Conservation (phyloP, 2,329 filamentous ascomycete species). For the Aspergillus ibericus region DNA sequence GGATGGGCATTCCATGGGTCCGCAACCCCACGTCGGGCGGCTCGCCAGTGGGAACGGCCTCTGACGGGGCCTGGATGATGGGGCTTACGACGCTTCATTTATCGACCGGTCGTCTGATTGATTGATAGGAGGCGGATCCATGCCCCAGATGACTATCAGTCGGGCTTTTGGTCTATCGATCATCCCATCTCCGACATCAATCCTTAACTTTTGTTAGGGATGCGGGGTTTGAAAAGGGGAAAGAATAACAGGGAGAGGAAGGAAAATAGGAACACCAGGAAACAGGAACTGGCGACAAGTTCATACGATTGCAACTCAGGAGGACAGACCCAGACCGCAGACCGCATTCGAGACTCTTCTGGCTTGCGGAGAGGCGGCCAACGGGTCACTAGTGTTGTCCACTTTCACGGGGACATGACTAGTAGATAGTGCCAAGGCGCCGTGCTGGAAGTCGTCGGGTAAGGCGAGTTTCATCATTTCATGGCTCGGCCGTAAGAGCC, state of each 20-base stretch:
- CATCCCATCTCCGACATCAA: not conserved
- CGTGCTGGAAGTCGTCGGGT: not conserved
- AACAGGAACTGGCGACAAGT: not conserved
- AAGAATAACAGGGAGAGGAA: not conserved
- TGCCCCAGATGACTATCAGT: slow-evolving; percentile 1
- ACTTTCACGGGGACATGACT: not conserved
- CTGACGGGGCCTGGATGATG: not conserved
- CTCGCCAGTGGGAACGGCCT: not conserved
- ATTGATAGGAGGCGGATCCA: slow-evolving; percentile 2
- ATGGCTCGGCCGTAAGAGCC: not conserved
- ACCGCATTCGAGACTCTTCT: not conserved
- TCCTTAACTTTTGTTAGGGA: not conserved
- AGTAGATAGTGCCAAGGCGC: not conserved
- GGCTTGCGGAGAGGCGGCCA: not conserved
- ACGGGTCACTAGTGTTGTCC: not conserved
- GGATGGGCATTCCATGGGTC: not conserved
- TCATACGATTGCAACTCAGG: not conserved
- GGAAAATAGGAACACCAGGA: not conserved
- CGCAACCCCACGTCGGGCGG: not conserved
- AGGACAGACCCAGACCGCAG: not conserved
- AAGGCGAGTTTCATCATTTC: not conserved
- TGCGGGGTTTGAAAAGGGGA: not conserved
- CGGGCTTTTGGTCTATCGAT: slow-evolving; percentile 1
- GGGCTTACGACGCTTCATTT: slow-evolving; percentile 9
- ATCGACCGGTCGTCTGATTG: not conserved